Percentiles rank a stretch among this genome's conserved stretches.
phyloP scores from a whole-genome alignment of 2,329 filamentous ascomycete genomes.

The Orbilia ellipsospora region DNA sequence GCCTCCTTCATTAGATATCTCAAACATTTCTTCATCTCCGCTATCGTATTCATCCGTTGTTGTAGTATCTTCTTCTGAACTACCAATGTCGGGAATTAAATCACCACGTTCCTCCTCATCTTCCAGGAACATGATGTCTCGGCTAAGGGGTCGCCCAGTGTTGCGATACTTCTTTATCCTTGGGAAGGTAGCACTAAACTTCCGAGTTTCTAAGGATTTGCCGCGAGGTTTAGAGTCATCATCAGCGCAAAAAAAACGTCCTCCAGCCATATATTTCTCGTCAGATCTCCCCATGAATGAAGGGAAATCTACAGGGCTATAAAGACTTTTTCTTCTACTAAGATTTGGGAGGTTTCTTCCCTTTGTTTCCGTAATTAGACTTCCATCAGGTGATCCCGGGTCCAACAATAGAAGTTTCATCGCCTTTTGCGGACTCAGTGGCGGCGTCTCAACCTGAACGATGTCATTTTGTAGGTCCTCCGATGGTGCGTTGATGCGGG shows the following conservation, averaged over 20 bases:
- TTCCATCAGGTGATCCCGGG: slow-evolving; percentile 54
- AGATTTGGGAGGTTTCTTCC: slow-evolving; percentile 11
- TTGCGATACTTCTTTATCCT: slow-evolving; percentile 52
- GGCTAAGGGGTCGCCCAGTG: slow-evolving; percentile 32
- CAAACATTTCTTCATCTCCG: slow-evolving; percentile 51
- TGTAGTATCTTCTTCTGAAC: slow-evolving; percentile 47
- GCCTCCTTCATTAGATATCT: slow-evolving; percentile 33
- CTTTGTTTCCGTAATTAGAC: slow-evolving; percentile 47
- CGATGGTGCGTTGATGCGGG: slow-evolving; percentile 16
- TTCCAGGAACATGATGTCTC: slow-evolving; percentile 50
- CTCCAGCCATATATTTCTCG: slow-evolving; percentile 59
- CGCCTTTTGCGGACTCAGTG: slow-evolving; percentile 58
- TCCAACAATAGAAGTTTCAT: slow-evolving; percentile 58
- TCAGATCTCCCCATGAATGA: slow-evolving; percentile 58
- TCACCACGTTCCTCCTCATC: slow-evolving; percentile 48
- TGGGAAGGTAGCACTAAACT: slow-evolving; percentile 47
- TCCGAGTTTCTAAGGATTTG: slow-evolving; percentile 17
- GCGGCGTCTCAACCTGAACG: slow-evolving; percentile 57
- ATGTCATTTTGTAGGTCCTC: slow-evolving; percentile 21
- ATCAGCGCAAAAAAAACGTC: slow-evolving; percentile 58
- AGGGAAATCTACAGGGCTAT: slow-evolving; percentile 59
- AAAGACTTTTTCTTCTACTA: slow-evolving; percentile 58
- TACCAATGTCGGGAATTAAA: slow-evolving; percentile 41
- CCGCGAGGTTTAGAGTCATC: slow-evolving; percentile 36
- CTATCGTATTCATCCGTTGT: slow-evolving; percentile 50